These are phyloP conservation scores for Penicillium paxilli DNA, from an alignment of 495 filamentous ascomycete species.

Conservation along the genomic window DNA sequence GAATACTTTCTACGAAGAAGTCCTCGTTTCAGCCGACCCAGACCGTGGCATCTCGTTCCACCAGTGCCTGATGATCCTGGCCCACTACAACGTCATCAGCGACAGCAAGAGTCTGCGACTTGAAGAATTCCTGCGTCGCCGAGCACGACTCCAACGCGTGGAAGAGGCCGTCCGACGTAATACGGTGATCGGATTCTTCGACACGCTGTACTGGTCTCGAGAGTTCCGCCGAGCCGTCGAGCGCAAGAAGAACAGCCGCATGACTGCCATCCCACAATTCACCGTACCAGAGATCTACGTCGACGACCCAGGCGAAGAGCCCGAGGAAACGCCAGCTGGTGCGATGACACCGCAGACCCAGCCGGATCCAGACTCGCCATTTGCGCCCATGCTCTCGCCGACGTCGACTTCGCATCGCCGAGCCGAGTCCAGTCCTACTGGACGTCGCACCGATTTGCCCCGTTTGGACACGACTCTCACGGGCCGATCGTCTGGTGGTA, in stretches of 20 bases:
- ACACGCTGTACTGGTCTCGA: conserved; percentile 88
- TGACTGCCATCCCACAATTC: conserved; percentile 77
- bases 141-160: conserved; percentile 88
- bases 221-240: conserved; percentile 73
- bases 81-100: conserved; percentile 98
- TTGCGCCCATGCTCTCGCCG: conserved; percentile 38
- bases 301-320: conserved; percentile 59
- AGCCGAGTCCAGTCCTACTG: conserved; percentile 28
- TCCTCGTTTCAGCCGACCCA: conserved; percentile 88
- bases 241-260: conserved; percentile 65
- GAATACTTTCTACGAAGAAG: conserved; percentile 94
- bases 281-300: conserved; percentile 89
- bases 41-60: conserved; percentile 90
- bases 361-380: conserved; percentile 13
- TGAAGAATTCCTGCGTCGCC: conserved; percentile 92
- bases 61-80: conserved; percentile 91
- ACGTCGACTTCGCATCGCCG: conserved; percentile 29
- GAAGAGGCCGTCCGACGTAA: conserved; percentile 91
- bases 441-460: conserved; percentile 24
- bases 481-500: conserved; percentile 27
- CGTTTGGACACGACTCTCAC: conserved; percentile 43
- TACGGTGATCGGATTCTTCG: conserved; percentile 91
- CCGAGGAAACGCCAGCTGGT: conserved; percentile 21
- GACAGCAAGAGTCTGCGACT: conserved; percentile 93
- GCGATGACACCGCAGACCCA: conserved; percentile 24